Evolutionary conservation across 441 rosid genomes (phyloP).

Genomic region (Bruguiera hainesii): DNA sequence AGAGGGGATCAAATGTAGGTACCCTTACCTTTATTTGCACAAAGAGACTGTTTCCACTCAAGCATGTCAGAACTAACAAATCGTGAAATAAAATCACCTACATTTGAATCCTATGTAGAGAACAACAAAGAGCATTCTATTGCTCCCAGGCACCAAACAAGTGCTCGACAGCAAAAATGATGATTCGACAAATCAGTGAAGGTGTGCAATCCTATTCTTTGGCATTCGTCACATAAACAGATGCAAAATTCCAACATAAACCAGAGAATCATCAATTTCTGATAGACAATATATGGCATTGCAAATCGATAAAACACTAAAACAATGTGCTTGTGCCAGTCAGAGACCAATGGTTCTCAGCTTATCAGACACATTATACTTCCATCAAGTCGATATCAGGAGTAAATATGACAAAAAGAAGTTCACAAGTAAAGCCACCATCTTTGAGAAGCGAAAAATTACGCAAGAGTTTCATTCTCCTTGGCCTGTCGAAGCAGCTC

Average conservation of each 20-base stretch:
- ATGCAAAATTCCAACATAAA: background rate
- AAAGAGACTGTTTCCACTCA: too few species aligned
- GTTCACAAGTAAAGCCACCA: background rate
- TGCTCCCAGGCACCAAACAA: too few species aligned
- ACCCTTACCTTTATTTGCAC: too few species aligned
- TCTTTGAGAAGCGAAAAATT: background rate
- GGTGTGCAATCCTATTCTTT: background rate
- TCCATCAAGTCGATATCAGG: conserved; percentile 4
- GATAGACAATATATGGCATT: background rate
- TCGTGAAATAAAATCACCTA: too few species aligned
- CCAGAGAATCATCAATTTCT: conserved; percentile 15
- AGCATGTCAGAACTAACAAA: too few species aligned
- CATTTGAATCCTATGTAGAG: too few species aligned
- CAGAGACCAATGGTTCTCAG: conserved; percentile 12
- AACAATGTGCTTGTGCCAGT: conserved; percentile 13
- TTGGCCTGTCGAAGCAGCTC: conserved; percentile 53
- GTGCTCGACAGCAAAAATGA: too few species aligned
- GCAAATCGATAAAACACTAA: conserved; percentile 3
- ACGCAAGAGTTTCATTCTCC: conserved; percentile 44
- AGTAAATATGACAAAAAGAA: background rate
- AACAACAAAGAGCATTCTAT: too few species aligned
- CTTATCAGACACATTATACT: conserved; percentile 17
- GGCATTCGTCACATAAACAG: background rate
- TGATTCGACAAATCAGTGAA: too few species aligned
- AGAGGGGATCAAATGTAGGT: too few species aligned